Conservation (phyloP, 2,329 filamentous ascomycete species). For the Alternaria sp. region DNA sequence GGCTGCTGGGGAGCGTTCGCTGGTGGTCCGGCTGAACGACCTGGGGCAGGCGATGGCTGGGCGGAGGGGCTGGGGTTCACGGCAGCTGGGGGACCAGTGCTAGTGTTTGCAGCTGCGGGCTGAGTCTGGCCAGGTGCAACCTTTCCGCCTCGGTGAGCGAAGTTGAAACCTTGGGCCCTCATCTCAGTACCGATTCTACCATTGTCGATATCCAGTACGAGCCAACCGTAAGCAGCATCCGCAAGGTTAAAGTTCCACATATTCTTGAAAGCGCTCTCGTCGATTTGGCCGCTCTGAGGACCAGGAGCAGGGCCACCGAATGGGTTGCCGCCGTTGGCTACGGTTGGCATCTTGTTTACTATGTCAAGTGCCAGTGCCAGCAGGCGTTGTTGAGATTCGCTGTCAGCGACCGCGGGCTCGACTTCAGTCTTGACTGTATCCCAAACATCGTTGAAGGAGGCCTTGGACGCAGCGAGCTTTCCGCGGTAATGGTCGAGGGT, state of each 20-base stretch:
- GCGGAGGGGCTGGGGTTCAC: constrained; percentile 47
- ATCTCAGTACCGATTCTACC: constrained; percentile 98
- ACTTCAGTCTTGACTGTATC: constrained; percentile 97
- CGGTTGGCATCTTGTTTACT: constrained; percentile 97
- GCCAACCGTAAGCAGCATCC: constrained; percentile 94
- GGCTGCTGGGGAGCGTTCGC: constrained; percentile 43
- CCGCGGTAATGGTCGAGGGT: constrained; percentile 98
- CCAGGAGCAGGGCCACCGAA: constrained; percentile 86
- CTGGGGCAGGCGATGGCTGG: constrained; percentile 47
- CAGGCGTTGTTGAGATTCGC: constrained; percentile 91
- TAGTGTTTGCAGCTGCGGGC: constrained; percentile 43
- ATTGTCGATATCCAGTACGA: constrained; percentile 93
- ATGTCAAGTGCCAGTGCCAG: constrained; percentile 89
- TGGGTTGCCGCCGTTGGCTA: constrained; percentile 93
- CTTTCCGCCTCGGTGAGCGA: constrained; percentile 92
- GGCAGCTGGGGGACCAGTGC: constrained; percentile 45
- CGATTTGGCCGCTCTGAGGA: constrained; percentile 82
- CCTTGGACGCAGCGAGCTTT: constrained; percentile 96
- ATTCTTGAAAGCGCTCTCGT: constrained; percentile 99
- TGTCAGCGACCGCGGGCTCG: constrained; percentile 90
- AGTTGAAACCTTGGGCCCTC: constrained; percentile 99
- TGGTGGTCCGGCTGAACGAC: constrained; percentile 39
- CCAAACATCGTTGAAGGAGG: constrained; percentile 99
- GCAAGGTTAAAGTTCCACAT: constrained; percentile 99
- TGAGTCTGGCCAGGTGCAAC: constrained; percentile 49